Base-by-base conservation (phyloP, 2,329 filamentous ascomycete species). In the Pseudogymnoascus sp. region DNA sequence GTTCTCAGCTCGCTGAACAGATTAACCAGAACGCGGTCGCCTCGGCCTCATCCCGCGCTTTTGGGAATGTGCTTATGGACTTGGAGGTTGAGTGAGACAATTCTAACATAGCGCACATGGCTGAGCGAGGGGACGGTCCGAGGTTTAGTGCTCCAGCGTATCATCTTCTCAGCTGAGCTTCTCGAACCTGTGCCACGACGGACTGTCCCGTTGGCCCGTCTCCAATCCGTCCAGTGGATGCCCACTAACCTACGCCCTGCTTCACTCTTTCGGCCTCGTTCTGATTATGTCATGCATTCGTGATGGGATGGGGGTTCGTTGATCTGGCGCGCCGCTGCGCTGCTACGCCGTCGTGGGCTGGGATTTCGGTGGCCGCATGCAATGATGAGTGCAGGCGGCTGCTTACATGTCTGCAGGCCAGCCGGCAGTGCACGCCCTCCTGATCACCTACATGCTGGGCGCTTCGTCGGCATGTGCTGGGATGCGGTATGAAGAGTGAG, bases 371-470 rank as follows among this genome's bases (percentile, higher is more conserved):
- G 45, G 45, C 45, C 45, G 25, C 45, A 52, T 52, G 45, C 45
- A 52, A 52, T 52, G 45, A 52, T 52, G 45, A 52, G 45, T 52
- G 45, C 45, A 52, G 45, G 45, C 45, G 45, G 45, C 45, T 52
- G 45, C 27, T 52, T 52, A 52, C 45, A 52, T 52, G 45, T 31
- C 45, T 52, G 45, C 45, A 52, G 13, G 45, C 45, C 45, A 52
- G 25, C 45, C 45, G 45, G 45, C 45, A 52, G 45, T 52, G 45
- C 45, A 52, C 25, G 45, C 27, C 45, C 45, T 52, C 45, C 45
- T 52, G 45, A 52, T 52, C 45, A 52, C 45, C 18, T 52, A 52
- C 45, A 52, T 52, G 45, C 10, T 13, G 15, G 13, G 25, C 13
- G 9, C 13, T 5, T 6, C 27, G 10, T 31, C 45, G 45, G n/a